These are phyloP conservation scores for Pilobolus umbonatus DNA, from an alignment of 192 early-diverging fungal species.

Conservation along the genomic window DNA sequence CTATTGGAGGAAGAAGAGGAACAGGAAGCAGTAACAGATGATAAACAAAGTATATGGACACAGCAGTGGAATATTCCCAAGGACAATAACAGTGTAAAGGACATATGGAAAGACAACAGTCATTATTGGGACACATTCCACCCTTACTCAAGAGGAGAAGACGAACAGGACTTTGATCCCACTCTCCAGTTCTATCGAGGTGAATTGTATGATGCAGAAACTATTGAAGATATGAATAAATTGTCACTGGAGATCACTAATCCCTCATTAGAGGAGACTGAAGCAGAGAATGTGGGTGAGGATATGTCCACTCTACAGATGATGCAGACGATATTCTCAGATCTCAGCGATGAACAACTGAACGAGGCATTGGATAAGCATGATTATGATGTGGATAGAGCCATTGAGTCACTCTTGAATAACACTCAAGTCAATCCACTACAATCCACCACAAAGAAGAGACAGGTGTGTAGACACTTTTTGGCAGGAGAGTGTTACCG, in stretches of 20 bases:
- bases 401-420: constrained; percentile 31
- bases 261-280: constrained; percentile 21
- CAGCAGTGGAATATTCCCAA: neutral
- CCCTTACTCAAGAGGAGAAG: neutral
- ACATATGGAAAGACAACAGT: constrained; percentile 10
- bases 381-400: constrained; percentile 43
- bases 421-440: neutral
- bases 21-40: neutral
- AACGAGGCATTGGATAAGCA: constrained; percentile 28
- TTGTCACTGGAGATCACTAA: constrained; percentile 16
- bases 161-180: constrained; percentile 31
- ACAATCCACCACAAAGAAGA: constrained; percentile 4
- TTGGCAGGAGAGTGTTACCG: constrained; percentile 51
- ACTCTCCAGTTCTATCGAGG: constrained; percentile 24
- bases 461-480: constrained; percentile 50
- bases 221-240: constrained; percentile 23
- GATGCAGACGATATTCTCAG: constrained; percentile 38
- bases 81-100: neutral
- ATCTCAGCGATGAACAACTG: constrained; percentile 34
- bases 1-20: constrained; percentile 11
- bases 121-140: neutral
- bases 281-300: constrained; percentile 32
- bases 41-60: neutral
- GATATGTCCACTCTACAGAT: constrained; percentile 47
- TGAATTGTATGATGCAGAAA: constrained; percentile 5